A percentile compares a stretch with the other conserved stretches of the same genome.
These are phyloP conservation scores for Pseudogymnoascus sp. DNA, from an alignment of 2,329 filamentous ascomycete species.

Conservation along the genomic window DNA sequence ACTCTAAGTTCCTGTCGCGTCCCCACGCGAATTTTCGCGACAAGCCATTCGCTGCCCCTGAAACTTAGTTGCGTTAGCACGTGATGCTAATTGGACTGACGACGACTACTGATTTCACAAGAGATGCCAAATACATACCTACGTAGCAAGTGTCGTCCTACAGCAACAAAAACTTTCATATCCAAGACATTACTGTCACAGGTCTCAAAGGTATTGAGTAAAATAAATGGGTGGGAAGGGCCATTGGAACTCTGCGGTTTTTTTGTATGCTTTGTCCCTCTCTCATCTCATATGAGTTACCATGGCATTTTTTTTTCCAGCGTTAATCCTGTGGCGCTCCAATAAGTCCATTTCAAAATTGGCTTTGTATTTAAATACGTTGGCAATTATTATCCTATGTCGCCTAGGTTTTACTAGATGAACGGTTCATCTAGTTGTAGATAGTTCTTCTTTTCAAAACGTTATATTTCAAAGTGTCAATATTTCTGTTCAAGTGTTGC, in stretches of 20 bases:
- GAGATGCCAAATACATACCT: background rate
- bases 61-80: background rate
- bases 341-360: background rate
- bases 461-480: background rate
- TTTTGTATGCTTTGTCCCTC: background rate
- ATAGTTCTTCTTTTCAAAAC: background rate
- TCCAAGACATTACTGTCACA: background rate
- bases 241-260: background rate
- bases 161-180: background rate
- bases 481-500: background rate
- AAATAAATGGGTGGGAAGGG: background rate
- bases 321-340: background rate
- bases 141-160: background rate
- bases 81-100: background rate
- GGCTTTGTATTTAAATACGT: background rate
- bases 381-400: background rate
- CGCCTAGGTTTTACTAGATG: background rate
- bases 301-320: background rate
- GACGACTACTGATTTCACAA: background rate
- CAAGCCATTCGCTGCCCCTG: background rate
- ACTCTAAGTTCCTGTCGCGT: background rate
- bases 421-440: background rate
- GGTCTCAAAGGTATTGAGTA: background rate
- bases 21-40: background rate
- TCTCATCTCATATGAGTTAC: background rate